Conservation (phyloP, 495 filamentous ascomycete genomes). For the Halenospora varia region DNA sequence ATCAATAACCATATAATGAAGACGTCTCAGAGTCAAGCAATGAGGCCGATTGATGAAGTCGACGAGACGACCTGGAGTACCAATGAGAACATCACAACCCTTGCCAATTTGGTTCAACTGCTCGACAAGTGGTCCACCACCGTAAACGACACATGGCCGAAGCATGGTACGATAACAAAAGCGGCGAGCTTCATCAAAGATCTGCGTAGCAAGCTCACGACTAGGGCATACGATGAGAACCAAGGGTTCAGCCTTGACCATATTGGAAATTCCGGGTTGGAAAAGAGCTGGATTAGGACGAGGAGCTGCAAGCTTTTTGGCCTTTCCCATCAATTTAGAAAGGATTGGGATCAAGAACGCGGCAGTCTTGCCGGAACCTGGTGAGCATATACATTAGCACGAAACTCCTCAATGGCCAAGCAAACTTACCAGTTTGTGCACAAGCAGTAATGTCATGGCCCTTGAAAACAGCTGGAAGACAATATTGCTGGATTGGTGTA, state of each 20-base stretch:
- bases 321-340: conserved; percentile 91
- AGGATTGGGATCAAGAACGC: conserved; percentile 88
- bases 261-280: conserved; percentile 31
- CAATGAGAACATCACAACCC: conserved; percentile 88
- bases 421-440: conserved; percentile 80
- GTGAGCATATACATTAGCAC: conserved; percentile 4
- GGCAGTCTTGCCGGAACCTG: conserved; percentile 94
- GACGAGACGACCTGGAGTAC: conserved; percentile 77
- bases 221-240: conserved; percentile 82
- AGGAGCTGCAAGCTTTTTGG: conserved; percentile 71
- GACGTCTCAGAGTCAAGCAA: conserved; percentile 66
- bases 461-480: conserved; percentile 67
- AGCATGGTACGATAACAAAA: conserved; percentile 93
- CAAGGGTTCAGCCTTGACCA: conserved; percentile 66
- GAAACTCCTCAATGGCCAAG: neutral
- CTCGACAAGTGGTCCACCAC: conserved; percentile 63
- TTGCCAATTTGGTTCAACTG: conserved; percentile 69
- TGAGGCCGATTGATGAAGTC: conserved; percentile 73
- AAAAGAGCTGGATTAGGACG: conserved; percentile 56
- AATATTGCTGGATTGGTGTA: conserved; percentile 83
- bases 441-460: conserved; percentile 79
- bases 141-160: conserved; percentile 87
- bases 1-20: conserved; percentile 83
- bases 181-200: conserved; percentile 88
- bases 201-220: conserved; percentile 87